Conservation (phyloP, 2,329 filamentous ascomycete genomes). For the Fonsecaea nubica region DNA sequence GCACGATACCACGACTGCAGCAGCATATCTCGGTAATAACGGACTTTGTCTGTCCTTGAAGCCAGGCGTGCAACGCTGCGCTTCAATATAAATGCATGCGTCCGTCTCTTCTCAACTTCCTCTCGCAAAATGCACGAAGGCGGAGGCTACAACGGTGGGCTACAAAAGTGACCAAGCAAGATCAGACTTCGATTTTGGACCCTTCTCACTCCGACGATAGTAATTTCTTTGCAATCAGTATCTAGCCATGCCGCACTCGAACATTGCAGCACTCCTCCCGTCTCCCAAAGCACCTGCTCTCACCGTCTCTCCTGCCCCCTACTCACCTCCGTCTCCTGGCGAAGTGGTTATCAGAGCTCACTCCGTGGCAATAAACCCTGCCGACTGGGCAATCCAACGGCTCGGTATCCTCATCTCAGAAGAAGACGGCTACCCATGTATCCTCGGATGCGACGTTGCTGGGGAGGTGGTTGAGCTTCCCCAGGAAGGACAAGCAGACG, state of each 20-base stretch:
- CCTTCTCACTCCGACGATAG: background rate
- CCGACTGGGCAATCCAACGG: constrained; percentile 48
- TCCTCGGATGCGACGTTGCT: constrained; percentile 54
- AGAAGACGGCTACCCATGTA: constrained; percentile 45
- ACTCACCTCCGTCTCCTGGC: constrained; percentile 29
- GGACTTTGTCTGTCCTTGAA: background rate
- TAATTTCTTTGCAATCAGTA: background rate
- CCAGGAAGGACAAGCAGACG: constrained; percentile 33
- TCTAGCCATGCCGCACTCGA: constrained; percentile 19
- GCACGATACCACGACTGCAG: background rate
- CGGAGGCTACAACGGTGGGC: too few relatives aligned
- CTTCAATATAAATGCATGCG: background rate
- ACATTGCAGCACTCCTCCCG: constrained; percentile 38
- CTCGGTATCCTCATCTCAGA: constrained; percentile 37
- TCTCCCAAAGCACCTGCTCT: constrained; percentile 34
- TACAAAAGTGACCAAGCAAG: too few relatives aligned
- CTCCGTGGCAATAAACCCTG: constrained; percentile 39
- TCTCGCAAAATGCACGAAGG: background rate
- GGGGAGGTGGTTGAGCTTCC: constrained; percentile 54
- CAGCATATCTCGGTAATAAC: background rate
- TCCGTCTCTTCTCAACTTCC: background rate
- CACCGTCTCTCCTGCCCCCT: constrained; percentile 34
- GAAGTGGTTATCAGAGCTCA: constrained; percentile 41
- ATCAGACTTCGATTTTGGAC: background rate
- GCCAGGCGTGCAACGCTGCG: background rate